Percentiles rank a stretch among this genome's conserved stretches.
These are phyloP conservation scores for Fraxinus pennsylvanica DNA, from an alignment of 257 asterid species.

Conservation along the genomic window DNA sequence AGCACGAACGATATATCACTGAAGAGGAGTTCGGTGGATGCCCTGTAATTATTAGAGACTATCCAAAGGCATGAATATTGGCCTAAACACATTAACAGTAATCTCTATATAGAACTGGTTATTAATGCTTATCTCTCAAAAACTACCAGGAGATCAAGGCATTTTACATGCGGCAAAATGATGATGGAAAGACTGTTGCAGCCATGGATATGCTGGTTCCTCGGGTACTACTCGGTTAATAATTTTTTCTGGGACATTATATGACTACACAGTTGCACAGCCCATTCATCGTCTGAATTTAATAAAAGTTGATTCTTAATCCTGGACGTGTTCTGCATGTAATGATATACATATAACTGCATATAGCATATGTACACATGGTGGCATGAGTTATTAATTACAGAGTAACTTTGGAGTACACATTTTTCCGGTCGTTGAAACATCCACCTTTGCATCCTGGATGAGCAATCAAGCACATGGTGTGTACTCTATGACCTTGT, in stretches of 20 bases:
- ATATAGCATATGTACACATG: neutral
- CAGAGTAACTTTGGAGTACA: neutral
- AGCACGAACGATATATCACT: conserved; percentile 91
- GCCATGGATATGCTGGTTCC: conserved; percentile 99
- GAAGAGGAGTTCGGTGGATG: conserved; percentile 91
- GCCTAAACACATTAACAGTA: conserved; percentile 10
- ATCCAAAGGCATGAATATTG: conserved; percentile 71
- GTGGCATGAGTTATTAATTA: neutral
- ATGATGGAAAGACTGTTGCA: conserved; percentile 96
- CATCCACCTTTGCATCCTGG: neutral
- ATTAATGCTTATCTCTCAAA: conserved; percentile 18
- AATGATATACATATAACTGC: neutral
- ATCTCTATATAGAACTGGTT: conserved; percentile 19
- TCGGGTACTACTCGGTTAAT: conserved; percentile 54
- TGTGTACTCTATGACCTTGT: neutral
- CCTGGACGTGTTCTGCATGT: neutral
- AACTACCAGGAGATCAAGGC: conserved; percentile 83
- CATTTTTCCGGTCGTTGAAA: neutral
- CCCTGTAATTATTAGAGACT: conserved; percentile 93
- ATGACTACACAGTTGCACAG: neutral
- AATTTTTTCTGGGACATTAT: neutral
- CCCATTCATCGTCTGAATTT: neutral
- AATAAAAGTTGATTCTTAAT: too few relatives aligned
- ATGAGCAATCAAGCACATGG: neutral
- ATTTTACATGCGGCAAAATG: conserved; percentile 95